Conservation (phyloP, 352 stramenopile genomes). For the Saprolegnia diclina region DNA sequence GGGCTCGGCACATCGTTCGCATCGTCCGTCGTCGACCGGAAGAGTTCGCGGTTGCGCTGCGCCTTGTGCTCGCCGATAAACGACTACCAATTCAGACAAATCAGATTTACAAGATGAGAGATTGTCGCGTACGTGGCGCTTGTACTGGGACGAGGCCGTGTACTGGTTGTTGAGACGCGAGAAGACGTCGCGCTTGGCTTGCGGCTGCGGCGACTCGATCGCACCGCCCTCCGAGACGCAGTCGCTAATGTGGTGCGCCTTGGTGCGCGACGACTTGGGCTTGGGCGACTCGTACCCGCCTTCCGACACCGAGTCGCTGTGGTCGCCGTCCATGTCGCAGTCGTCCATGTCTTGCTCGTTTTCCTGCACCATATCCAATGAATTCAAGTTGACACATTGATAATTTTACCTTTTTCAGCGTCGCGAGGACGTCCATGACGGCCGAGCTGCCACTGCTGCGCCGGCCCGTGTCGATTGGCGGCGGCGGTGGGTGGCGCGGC, state of each 20-base stretch:
- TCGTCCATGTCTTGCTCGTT: slow-evolving; percentile 57
- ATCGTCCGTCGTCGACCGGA: not conserved
- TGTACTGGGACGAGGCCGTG: slow-evolving; percentile 76
- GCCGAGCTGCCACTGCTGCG: slow-evolving; percentile 50
- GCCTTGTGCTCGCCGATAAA: slow-evolving; percentile 1
- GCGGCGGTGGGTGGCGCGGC: slow-evolving; percentile 39
- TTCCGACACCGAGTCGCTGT: slow-evolving; percentile 30
- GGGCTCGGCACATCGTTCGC: not conserved
- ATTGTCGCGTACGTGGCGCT: slow-evolving; percentile 40
- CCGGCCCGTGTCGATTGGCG: slow-evolving; percentile 38
- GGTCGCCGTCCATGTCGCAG: slow-evolving; percentile 38
- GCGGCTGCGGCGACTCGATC: slow-evolving; percentile 42
- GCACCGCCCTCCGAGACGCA: slow-evolving; percentile 25
- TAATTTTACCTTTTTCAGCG: slow-evolving; percentile 48
- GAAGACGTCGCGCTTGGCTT: slow-evolving; percentile 66
- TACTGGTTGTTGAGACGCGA: slow-evolving; percentile 73
- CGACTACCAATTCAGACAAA: slow-evolving; percentile 3
- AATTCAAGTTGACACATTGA: not conserved
- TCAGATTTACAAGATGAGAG: not conserved
- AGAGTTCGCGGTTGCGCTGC: not conserved
- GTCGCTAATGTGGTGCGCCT: slow-evolving; percentile 28
- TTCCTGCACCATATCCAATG: slow-evolving; percentile 30
- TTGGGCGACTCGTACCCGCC: slow-evolving; percentile 33
- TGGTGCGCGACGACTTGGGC: slow-evolving; percentile 15
- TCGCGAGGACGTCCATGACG: slow-evolving; percentile 74